Evolutionary conservation across 164 flowering plant species (phyloP), one percentile per base, ranked within the genome.

Genomic region (Saururus chinensis): DNA sequence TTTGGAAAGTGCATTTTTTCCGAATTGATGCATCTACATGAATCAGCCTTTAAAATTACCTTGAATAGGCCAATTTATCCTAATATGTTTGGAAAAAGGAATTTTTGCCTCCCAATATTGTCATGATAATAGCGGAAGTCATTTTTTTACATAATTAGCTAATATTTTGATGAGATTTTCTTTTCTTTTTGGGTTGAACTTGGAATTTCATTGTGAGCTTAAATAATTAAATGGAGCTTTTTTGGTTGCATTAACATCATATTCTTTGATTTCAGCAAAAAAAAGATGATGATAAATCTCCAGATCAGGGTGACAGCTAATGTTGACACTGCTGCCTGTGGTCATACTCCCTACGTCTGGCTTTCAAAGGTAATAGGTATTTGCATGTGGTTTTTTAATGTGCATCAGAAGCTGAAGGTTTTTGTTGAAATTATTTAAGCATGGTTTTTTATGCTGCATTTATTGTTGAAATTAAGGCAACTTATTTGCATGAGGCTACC

Each of bases 281-380:
- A 77, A 75, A 81, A 65, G 67, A 77, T 41, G 86, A 82, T 53
- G 82, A 81, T 61, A 65, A 75, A 60, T 62, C 67, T 65, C 71
- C 83, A 19, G 66, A 75, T 13, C 79, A 76, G 59, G 82, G 76
- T 20, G 76, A 78, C 24, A 76, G 80, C 68, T 74, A 64, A 74
- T 64, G 60, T 52, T 22, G 22, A 30, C 30, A 24, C 45, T 35
- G 16, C n/a, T 1, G 22, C 60, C 10, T 30, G 58, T n/a, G n/a
- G n/a, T n/a, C n/a, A n/a, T n/a, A n/a, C n/a, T n/a, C 58, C 16
- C 11, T 30, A 30, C 37, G 6, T 30, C 37, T 30, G 37, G 37
- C 37, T 30, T 30, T 30, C 37, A 2, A 6, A 30, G 37, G 37
- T 30, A 30, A 2, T 2, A 30, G 37, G 37, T 30, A 30, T 6